phyloP scores from a whole-genome alignment of 1,284 basidiomycete species.

The Melampsora americana region DNA sequence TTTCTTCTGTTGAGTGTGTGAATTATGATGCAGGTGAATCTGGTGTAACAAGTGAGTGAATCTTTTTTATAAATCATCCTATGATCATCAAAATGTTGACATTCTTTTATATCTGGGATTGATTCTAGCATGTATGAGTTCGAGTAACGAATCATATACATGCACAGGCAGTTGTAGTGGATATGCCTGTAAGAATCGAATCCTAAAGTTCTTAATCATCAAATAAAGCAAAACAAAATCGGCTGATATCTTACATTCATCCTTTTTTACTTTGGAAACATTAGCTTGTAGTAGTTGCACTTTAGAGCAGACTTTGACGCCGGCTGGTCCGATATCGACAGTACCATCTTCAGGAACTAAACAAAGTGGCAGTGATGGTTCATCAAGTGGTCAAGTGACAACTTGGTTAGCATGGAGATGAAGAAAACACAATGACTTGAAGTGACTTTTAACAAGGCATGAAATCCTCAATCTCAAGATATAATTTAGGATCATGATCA shows the following conservation, averaged over 20 bases:
- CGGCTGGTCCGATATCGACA: constrained; percentile 6
- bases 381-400: background rate
- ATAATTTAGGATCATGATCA: too few relatives aligned
- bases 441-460: too few relatives aligned
- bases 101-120: background rate
- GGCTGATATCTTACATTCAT: background rate
- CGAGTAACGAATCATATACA: constrained; percentile 5
- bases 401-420: constrained; percentile 5
- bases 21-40: constrained; percentile 2
- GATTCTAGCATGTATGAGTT: background rate
- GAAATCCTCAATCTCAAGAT: too few relatives aligned
- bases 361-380: background rate
- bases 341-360: background rate
- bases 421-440: background rate
- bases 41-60: constrained; percentile 1
- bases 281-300: constrained; percentile 1
- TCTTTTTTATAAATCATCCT: background rate
- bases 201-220: too few relatives aligned
- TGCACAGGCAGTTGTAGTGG: constrained; percentile 7
- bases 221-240: background rate
- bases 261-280: background rate
- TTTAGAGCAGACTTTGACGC: background rate
- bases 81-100: too few relatives aligned
- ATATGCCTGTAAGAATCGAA: constrained; percentile 2
- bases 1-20: constrained; percentile 3